Evolutionary conservation across 1,139 yeast genomes (phyloP).

Genomic region (Suhomyces kunorum): DNA sequence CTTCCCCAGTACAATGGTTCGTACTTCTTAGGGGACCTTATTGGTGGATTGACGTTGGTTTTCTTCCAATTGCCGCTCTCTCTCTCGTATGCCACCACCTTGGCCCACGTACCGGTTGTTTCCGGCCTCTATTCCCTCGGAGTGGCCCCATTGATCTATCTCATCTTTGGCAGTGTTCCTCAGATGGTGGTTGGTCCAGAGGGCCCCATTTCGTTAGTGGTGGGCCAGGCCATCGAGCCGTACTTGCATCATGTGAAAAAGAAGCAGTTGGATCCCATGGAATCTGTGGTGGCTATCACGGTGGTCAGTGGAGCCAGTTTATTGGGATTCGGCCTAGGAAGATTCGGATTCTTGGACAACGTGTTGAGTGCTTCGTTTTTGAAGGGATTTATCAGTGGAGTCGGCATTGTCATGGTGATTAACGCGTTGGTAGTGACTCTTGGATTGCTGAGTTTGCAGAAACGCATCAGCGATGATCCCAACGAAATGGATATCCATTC

Average conservation of each 20-base stretch:
- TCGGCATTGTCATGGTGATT: constrained; percentile 87
- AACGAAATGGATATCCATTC: constrained; percentile 63
- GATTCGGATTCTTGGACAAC: constrained; percentile 88
- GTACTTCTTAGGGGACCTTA: constrained; percentile 68
- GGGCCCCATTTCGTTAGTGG: constrained; percentile 86
- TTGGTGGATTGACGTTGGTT: constrained; percentile 86
- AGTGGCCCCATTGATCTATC: constrained; percentile 79
- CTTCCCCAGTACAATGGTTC: constrained; percentile 55
- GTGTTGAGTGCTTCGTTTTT: constrained; percentile 80
- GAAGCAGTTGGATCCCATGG: constrained; percentile 53
- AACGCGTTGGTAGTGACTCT: constrained; percentile 74
- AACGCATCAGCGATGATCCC: constrained; percentile 36
- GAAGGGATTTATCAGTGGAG: constrained; percentile 89
- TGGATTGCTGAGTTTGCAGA: constrained; percentile 54
- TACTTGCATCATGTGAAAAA: constrained; percentile 51
- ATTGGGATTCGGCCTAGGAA: constrained; percentile 72
- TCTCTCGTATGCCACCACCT: constrained; percentile 83
- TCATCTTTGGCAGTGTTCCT: constrained; percentile 87
- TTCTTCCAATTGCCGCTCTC: constrained; percentile 91
- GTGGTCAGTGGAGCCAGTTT: constrained; percentile 76
- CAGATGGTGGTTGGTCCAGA: constrained; percentile 98
- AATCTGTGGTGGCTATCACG: constrained; percentile 71
- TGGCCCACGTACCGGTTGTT: constrained; percentile 88
- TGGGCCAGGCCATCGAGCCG: constrained; percentile 89
- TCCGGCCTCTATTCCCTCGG: constrained; percentile 84